A percentile compares a stretch with the other conserved stretches of the same genome.
phyloP scores from a whole-genome alignment of 148 eudicot species.

The Chenopodium album region DNA sequence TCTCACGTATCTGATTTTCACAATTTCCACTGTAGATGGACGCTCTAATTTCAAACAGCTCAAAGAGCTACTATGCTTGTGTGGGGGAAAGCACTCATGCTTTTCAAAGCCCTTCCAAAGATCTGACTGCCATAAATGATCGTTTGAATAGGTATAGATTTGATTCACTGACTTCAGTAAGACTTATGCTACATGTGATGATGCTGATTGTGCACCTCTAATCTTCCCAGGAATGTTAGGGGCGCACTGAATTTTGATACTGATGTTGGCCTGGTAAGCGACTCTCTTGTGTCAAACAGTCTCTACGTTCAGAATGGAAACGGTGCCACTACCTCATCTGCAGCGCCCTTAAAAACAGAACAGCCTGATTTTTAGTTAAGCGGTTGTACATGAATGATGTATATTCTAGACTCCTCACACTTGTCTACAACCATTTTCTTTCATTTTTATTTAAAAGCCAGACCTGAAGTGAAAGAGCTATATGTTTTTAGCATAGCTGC shows the following conservation, averaged over 20 bases:
- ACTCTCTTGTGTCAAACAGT: constrained; percentile 78
- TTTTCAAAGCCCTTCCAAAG: constrained; percentile 97
- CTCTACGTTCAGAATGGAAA: constrained; percentile 67
- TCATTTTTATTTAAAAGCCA: constrained; percentile 9
- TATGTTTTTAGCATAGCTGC: constrained; percentile 32
- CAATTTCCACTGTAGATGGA: constrained; percentile 61
- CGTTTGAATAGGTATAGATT: constrained; percentile 68
- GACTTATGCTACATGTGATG: neutral
- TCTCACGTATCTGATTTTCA: constrained; percentile 3
- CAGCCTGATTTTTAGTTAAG: constrained; percentile 50
- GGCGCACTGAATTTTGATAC: constrained; percentile 61
- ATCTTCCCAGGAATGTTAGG: constrained; percentile 53
- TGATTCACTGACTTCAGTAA: neutral
- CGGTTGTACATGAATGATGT: constrained; percentile 29
- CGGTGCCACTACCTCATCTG: constrained; percentile 40
- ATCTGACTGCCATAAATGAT: constrained; percentile 83
- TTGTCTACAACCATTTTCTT: neutral
- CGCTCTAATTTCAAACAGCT: constrained; percentile 74
- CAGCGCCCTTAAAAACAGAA: constrained; percentile 55
- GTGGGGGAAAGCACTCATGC: constrained; percentile 99
- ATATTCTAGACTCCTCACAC: constrained; percentile 29
- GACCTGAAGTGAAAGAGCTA: constrained; percentile 30
- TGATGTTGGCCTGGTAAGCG: constrained; percentile 81
- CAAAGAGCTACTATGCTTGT: constrained; percentile 95
- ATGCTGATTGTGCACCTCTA: constrained; percentile 6